Percentiles rank a stretch among this genome's conserved stretches.
Evolutionary conservation across 2,329 filamentous ascomycete species (phyloP).

Genomic region (Ilyonectria mors-panacis): DNA sequence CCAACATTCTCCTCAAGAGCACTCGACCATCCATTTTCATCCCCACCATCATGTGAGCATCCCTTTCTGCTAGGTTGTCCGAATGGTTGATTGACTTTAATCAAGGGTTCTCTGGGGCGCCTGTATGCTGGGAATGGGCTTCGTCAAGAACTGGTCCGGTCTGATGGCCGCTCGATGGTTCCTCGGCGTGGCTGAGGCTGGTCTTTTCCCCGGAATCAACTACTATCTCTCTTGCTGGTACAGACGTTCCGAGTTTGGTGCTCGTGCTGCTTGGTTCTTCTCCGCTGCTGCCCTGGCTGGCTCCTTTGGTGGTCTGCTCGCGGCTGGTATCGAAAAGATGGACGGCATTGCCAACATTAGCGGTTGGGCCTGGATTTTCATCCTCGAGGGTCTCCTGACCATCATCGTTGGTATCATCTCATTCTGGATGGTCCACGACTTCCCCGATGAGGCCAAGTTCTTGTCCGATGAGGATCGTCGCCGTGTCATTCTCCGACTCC

Average conservation of each 20-base stretch:
- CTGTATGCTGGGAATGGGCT: constrained; percentile 79
- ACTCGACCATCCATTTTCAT: constrained; percentile 85
- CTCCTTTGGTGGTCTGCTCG: constrained; percentile 82
- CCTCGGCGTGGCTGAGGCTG: constrained; percentile 81
- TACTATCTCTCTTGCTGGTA: constrained; percentile 92
- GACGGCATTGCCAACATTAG: constrained; percentile 70
- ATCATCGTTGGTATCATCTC: constrained; percentile 76
- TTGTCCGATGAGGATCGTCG: constrained; percentile 78
- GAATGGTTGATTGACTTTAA: constrained; percentile 36
- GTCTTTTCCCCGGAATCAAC: constrained; percentile 82
- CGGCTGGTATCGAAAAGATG: constrained; percentile 80
- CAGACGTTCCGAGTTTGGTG: constrained; percentile 81
- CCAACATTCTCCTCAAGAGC: constrained; percentile 85
- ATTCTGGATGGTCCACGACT: constrained; percentile 88
- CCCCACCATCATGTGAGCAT: constrained; percentile 81
- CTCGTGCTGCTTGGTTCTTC: constrained; percentile 88
- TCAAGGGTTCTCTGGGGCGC: constrained; percentile 74
- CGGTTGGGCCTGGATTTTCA: constrained; percentile 78
- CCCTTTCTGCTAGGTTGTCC: not conserved
- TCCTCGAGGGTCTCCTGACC: constrained; percentile 79
- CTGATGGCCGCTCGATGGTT: constrained; percentile 80
- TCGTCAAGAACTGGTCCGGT: constrained; percentile 74
- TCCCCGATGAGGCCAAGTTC: constrained; percentile 83
- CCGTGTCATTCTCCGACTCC: constrained; percentile 80
- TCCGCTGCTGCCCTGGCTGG: constrained; percentile 85